Conservation (phyloP, 2,329 filamentous ascomycete genomes). For the Samsoniella hepiali region DNA sequence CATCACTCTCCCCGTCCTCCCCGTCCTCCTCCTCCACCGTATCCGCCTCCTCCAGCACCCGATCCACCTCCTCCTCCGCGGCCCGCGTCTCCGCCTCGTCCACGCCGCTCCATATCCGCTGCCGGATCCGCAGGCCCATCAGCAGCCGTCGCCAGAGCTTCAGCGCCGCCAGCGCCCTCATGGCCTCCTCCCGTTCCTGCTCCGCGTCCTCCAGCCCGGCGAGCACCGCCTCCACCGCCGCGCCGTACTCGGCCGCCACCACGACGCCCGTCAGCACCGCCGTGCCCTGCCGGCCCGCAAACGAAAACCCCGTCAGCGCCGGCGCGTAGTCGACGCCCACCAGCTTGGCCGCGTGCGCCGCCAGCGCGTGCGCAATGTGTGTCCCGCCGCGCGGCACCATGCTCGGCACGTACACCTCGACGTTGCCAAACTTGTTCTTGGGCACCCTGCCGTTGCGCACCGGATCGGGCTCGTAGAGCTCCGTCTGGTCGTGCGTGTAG, state of each 20-base stretch:
- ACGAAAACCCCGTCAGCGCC: conserved; percentile 85
- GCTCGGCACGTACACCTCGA: conserved; percentile 86
- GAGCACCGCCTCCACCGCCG: conserved; percentile 69
- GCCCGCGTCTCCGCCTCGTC: conserved; percentile 45
- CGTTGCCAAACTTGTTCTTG: conserved; percentile 90
- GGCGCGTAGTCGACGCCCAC: conserved; percentile 83
- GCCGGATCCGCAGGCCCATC: conserved; percentile 70
- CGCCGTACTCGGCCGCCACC: conserved; percentile 66
- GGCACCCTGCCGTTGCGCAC: conserved; percentile 74
- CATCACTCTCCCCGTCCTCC: conserved; percentile 38
- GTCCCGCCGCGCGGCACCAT: conserved; percentile 84
- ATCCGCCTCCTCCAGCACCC: conserved; percentile 23
- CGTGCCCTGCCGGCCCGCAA: conserved; percentile 80
- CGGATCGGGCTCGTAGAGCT: conserved; percentile 70
- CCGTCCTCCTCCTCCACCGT: conserved; percentile 33
- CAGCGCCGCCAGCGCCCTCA: conserved; percentile 69
- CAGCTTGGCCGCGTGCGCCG: conserved; percentile 68
- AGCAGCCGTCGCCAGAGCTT: conserved; percentile 67
- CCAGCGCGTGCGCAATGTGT: conserved; percentile 62
- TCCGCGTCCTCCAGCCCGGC: conserved; percentile 64
- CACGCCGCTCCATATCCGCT: conserved; percentile 64
- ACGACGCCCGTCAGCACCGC: conserved; percentile 77
- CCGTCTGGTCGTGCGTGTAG: conserved; percentile 63
- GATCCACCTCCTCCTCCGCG: conserved; percentile 32
- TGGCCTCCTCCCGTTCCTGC: conserved; percentile 62